These are phyloP conservation scores for Sanghuangporus baumii DNA, from an alignment of 1,284 basidiomycete genomes.

Conservation along the genomic window DNA sequence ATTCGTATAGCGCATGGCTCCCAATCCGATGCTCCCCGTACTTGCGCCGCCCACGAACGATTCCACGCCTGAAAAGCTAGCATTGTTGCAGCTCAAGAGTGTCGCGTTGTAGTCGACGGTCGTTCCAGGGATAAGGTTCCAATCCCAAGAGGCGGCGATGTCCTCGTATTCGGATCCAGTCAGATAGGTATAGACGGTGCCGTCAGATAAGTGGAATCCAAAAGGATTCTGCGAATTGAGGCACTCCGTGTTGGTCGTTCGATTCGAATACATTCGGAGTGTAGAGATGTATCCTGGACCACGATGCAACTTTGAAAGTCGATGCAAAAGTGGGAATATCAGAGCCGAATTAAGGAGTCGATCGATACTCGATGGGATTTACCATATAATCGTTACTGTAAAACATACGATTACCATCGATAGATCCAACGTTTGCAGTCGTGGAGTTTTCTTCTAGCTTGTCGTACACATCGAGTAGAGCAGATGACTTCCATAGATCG, in stretches of 20 bases:
- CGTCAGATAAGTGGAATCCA: slow-evolving; percentile 66
- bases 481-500: slow-evolving; percentile 40
- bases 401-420: slow-evolving; percentile 60
- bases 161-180: slow-evolving; percentile 64
- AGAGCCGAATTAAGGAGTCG: background rate
- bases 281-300: slow-evolving; percentile 52
- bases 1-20: slow-evolving; percentile 59
- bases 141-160: slow-evolving; percentile 64
- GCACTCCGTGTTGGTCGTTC: slow-evolving; percentile 62
- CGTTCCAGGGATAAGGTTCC: slow-evolving; percentile 66
- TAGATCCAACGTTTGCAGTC: slow-evolving; percentile 52
- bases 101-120: slow-evolving; percentile 56
- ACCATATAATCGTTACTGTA: slow-evolving; percentile 69
- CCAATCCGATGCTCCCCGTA: slow-evolving; percentile 46
- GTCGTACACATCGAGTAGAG: slow-evolving; percentile 37
- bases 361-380: slow-evolving; percentile 9
- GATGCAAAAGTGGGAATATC: background rate
- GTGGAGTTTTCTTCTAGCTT: slow-evolving; percentile 32
- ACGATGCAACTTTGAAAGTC: slow-evolving; percentile 45
- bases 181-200: slow-evolving; percentile 56
- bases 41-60: slow-evolving; percentile 61
- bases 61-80: slow-evolving; percentile 39
- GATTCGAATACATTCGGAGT: slow-evolving; percentile 58
- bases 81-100: slow-evolving; percentile 38
- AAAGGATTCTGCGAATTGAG: slow-evolving; percentile 56